phyloP scores from a whole-genome alignment of 2,329 filamentous ascomycete genomes.

The Xylaria digitata region DNA sequence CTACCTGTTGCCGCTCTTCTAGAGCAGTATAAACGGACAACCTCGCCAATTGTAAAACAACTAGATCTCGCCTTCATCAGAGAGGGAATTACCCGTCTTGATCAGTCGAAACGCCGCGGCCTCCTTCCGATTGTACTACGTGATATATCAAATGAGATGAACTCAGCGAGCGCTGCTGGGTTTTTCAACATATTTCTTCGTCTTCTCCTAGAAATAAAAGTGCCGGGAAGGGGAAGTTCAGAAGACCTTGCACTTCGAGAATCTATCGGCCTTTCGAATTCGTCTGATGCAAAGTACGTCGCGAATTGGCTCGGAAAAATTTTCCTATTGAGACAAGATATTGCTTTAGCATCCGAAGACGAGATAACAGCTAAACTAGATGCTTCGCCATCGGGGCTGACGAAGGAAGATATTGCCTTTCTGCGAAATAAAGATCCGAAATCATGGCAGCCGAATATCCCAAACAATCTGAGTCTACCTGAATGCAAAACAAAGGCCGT shows the following conservation, averaged over 20 bases:
- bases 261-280: constrained; percentile 72
- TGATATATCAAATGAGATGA: constrained; percentile 72
- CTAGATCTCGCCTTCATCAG: constrained; percentile 91
- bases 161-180: constrained; percentile 62
- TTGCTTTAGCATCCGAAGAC: constrained; percentile 46
- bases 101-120: constrained; percentile 71
- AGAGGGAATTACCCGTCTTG: constrained; percentile 72
- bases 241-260: constrained; percentile 78
- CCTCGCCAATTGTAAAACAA: constrained; percentile 81
- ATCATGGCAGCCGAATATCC: constrained; percentile 71
- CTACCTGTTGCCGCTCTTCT: constrained; percentile 86
- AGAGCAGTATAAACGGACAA: constrained; percentile 87
- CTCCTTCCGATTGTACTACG: constrained; percentile 77
- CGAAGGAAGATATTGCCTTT: constrained; percentile 74
- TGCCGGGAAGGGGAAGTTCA: constrained; percentile 81
- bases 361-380: constrained; percentile 45
- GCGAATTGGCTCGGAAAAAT: constrained; percentile 81
- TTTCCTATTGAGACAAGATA: constrained; percentile 71
- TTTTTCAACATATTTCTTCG: constrained; percentile 87
- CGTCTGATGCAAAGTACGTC: constrained; percentile 77
- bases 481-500: constrained; percentile 77
- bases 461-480: constrained; percentile 72
- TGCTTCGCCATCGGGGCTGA: constrained; percentile 66
- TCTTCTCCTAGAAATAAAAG: constrained; percentile 74
- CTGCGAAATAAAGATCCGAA: constrained; percentile 75